These are phyloP conservation scores for Fistulifera pelliculosa DNA, from an alignment of 108 stramenopile genomes.

Conservation along the genomic window DNA sequence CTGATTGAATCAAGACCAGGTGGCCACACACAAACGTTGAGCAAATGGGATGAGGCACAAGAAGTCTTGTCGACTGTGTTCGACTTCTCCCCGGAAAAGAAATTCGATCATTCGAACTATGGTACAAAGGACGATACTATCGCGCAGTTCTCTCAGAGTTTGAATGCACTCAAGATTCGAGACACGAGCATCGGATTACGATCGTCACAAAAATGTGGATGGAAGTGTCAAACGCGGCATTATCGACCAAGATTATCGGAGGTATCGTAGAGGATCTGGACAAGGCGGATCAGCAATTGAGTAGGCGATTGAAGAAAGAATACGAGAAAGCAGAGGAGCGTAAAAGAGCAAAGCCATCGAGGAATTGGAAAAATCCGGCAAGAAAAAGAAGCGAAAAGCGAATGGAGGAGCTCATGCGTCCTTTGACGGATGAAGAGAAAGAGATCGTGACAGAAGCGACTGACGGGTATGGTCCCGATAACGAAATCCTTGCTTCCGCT, in stretches of 20 bases:
- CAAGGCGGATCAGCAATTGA: background rate
- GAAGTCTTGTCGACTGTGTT: slow-evolving; percentile 15
- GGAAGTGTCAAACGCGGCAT: background rate
- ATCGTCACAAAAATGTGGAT: background rate
- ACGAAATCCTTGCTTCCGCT: slow-evolving; percentile 43
- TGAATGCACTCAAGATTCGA: background rate
- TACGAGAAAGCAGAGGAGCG: too few relatives aligned
- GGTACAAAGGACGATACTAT: background rate
- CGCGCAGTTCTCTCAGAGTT: background rate
- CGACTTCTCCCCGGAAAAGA: slow-evolving; percentile 10
- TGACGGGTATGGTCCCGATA: slow-evolving; percentile 33
- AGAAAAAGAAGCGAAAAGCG: slow-evolving; percentile 43
- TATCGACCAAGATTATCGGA: background rate
- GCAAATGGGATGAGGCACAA: slow-evolving; percentile 32
- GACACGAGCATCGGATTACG: background rate
- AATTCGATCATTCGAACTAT: background rate
- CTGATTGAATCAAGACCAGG: slow-evolving; percentile 11
- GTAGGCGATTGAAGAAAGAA: background rate
- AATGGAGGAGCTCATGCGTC: slow-evolving; percentile 48
- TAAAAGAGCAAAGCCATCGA: slow-evolving; percentile 5
- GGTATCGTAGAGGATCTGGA: background rate
- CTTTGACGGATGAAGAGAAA: slow-evolving; percentile 52
- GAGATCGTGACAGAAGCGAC: slow-evolving; percentile 41
- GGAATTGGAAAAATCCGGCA: slow-evolving; percentile 20
- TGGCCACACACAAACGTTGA: slow-evolving; percentile 11